phyloP scores from a whole-genome alignment of 192 early-diverging fungal genomes.

The Diversispora eburnea region DNA sequence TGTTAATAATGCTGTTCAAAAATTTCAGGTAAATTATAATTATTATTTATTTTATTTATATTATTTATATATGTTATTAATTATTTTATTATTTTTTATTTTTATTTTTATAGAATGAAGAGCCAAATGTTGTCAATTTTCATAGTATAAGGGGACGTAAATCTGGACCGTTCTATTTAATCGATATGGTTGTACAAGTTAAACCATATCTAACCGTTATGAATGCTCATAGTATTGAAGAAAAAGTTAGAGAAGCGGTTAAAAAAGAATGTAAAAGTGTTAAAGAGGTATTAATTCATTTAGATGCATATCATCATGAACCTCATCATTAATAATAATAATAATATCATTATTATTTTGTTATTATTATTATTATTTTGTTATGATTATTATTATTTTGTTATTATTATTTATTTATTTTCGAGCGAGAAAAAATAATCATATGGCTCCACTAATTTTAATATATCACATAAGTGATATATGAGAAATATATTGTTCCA shows the following conservation, averaged over 20 bases:
- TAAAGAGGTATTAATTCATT: conserved; percentile 38
- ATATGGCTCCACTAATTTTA: too few relatives aligned
- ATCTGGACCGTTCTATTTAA: conserved; percentile 52
- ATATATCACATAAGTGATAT: too few relatives aligned
- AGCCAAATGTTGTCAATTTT: conserved; percentile 44
- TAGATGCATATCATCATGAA: conserved; percentile 36
- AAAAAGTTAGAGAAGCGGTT: conserved; percentile 27
- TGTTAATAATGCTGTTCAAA: conserved; percentile 29
- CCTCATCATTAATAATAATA: conserved; percentile 29
- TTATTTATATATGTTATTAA: not conserved
- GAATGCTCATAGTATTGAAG: conserved; percentile 44
- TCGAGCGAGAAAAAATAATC: too few relatives aligned
- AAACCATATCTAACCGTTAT: conserved; percentile 45
- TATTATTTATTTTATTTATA: not conserved
- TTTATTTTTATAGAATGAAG: conserved; percentile 14
- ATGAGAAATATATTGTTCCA: too few relatives aligned
- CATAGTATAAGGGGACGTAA: conserved; percentile 50
- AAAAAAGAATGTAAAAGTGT: conserved; percentile 35
- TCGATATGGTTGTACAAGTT: conserved; percentile 52
- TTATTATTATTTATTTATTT: too few relatives aligned
- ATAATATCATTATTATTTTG: too few relatives aligned
- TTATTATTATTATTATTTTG: too few relatives aligned
- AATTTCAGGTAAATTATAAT: conserved; percentile 2
- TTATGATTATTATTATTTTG: too few relatives aligned
- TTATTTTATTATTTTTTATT: not conserved